Percentiles rank a stretch among this genome's conserved stretches.
phyloP scores from a whole-genome alignment of 225 moss, liverwort and hornwort species.

The Takakia lepidozioides region DNA sequence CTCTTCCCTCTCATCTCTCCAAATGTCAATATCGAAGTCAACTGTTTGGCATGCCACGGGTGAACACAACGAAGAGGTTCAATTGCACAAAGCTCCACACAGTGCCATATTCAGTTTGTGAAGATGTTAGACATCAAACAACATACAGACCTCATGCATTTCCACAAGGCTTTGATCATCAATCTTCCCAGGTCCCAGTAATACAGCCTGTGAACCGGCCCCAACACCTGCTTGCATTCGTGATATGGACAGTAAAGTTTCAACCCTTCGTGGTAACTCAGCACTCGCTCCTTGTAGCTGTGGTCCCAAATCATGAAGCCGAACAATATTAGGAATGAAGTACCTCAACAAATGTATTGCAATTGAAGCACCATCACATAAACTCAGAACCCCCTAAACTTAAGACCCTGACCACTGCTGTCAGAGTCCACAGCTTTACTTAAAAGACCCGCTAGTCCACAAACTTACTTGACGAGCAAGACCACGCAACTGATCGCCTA shows the following conservation, averaged over 20 bases:
- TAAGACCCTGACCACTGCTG: no score
- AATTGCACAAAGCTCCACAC: background rate
- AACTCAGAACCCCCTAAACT: no score
- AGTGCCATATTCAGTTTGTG: background rate
- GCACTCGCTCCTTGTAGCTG: constrained; percentile 90
- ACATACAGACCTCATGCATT: constrained; percentile 64
- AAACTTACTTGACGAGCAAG: constrained; percentile 64
- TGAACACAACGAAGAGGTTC: background rate
- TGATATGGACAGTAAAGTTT: constrained; percentile 63
- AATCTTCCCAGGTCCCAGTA: constrained; percentile 83
- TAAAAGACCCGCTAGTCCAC: no score
- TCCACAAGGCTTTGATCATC: constrained; percentile 80
- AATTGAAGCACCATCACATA: no score
- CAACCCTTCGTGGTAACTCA: constrained; percentile 77
- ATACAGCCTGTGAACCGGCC: constrained; percentile 41
- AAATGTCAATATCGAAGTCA: background rate
- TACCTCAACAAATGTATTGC: no score
- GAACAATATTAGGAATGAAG: no score
- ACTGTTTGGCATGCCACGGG: no score
- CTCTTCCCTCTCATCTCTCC: background rate
- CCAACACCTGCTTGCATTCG: constrained; percentile 93
- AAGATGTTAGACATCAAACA: background rate
- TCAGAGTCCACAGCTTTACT: no score
- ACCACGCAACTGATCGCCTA: constrained; percentile 71
- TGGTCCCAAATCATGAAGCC: constrained; percentile 11